A percentile compares a stretch with the other conserved stretches of the same genome.
Conservation (phyloP, 441 rosid genomes). For the Manihot esculenta region DNA sequence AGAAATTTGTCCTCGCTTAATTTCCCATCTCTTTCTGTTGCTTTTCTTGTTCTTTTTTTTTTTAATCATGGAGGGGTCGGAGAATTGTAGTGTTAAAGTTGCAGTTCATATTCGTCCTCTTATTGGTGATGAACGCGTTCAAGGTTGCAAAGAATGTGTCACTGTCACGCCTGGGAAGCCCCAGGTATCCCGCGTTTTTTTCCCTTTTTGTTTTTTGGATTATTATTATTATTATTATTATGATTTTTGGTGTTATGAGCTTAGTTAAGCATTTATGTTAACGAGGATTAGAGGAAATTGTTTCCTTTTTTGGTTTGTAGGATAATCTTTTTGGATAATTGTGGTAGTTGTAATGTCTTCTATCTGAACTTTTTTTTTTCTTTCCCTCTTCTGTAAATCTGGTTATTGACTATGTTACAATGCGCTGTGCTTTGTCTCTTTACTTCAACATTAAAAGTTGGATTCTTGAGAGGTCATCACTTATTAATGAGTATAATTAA, state of each 20-base stretch:
- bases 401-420: background rate
- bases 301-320: background rate
- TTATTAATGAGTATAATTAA: background rate
- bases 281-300: background rate
- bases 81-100: conserved; percentile 92
- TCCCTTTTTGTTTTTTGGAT: no score
- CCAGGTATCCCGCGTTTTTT: conserved; percentile 56
- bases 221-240: no score
- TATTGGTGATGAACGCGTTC: conserved; percentile 80
- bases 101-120: conserved; percentile 96
- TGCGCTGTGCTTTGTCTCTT: no score
- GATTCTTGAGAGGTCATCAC: background rate
- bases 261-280: background rate
- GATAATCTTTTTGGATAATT: background rate
- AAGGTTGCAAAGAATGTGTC: conserved; percentile 94
- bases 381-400: background rate
- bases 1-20: background rate
- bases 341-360: background rate
- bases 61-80: conserved; percentile 32
- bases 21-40: background rate
- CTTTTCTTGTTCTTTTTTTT: background rate
- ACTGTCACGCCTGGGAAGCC: conserved; percentile 85
- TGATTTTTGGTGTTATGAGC: background rate
- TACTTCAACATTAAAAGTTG: background rate
- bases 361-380: no score